Conservation (phyloP, 768 basidiomycete genomes). For the Lyophyllum shimeji region DNA sequence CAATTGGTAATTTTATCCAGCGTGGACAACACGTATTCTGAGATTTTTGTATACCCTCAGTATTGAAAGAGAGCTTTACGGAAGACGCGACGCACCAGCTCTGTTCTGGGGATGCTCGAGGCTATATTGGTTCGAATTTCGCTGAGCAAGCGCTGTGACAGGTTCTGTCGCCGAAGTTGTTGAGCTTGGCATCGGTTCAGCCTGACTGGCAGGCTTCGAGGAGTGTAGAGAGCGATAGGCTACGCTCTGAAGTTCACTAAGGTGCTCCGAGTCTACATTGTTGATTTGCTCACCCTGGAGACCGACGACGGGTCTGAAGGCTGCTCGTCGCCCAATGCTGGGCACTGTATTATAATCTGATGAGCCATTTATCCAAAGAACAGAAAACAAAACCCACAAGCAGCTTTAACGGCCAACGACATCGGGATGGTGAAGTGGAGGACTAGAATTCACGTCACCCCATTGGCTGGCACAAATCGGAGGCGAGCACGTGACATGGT, state of each 20-base stretch:
- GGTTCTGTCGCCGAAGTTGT: constrained; percentile 52
- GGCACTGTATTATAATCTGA: constrained; percentile 24
- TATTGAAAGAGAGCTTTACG: not conserved
- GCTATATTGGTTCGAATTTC: constrained; percentile 80
- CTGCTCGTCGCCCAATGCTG: constrained; percentile 41
- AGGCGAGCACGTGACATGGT: constrained; percentile 10
- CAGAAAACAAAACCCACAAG: constrained; percentile 29
- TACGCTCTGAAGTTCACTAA: constrained; percentile 24
- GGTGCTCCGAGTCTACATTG: constrained; percentile 11
- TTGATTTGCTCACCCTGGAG: constrained; percentile 35
- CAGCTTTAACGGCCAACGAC: constrained; percentile 44
- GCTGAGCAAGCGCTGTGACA: constrained; percentile 70
- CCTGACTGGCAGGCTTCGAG: constrained; percentile 40
- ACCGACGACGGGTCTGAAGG: constrained; percentile 44
- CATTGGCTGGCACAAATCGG: constrained; percentile 28
- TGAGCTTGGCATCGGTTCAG: constrained; percentile 37
- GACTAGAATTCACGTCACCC: constrained; percentile 20
- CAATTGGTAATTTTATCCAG: constrained; percentile 97
- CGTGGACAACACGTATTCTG: constrained; percentile 95
- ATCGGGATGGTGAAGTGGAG: constrained; percentile 34
- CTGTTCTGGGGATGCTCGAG: constrained; percentile 88
- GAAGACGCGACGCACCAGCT: constrained; percentile 57
- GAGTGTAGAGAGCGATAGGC: constrained; percentile 58
- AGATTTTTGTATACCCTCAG: not conserved
- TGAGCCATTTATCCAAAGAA: not conserved